Base-by-base conservation (phyloP, 139 green algal genomes). In the Micractinium conductrix region DNA sequence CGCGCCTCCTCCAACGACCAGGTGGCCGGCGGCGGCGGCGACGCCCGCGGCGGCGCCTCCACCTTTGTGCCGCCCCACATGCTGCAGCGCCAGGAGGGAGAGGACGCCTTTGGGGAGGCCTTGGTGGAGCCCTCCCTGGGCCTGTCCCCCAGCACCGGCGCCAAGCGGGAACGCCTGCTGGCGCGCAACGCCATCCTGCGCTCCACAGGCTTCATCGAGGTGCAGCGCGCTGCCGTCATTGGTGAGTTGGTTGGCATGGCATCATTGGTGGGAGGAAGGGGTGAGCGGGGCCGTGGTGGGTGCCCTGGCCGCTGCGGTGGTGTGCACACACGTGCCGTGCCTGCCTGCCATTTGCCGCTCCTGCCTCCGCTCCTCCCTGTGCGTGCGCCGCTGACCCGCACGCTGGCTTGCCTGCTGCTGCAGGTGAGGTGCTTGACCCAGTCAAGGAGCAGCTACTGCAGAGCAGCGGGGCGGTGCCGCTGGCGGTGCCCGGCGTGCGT, bases 161-260 rank as follows among this genome's bases (percentile, higher is more conserved):
- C 90, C 26, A 91, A 89, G 79, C 88, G 90, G 2, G 87, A 91
- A 26, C 81, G 84, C 60, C 63, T 93, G 45, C 40, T 86, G 55
- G 81, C 87, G 28, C 89, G 90, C 79, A 93, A 93, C 78, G 84
- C 84, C 68, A 93, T 93, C 78, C 78, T 93, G 44, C 85, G 89
- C 22, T 79, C 80, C 78, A 93, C 90, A 28, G 90, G 90, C 6
- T 93, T 93, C 78, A 83, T 93, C 33, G 90, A 93, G 40, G 62
- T 83, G 62, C 78, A 83, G 78, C 62, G 63, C 30, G n/a, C 62
- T 44, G 73, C 73, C 16, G 42, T 58, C 37, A 79, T 81, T 38
- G 44, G 55, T 71, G 42, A 45, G 58, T 50, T 33, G 55, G 24
- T n/a, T 26, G 33, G 74, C 48, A 75, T 22, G 17, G 7, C 7